Conservation (phyloP, 331 rosid species). For the Dryas integrifolia region DNA sequence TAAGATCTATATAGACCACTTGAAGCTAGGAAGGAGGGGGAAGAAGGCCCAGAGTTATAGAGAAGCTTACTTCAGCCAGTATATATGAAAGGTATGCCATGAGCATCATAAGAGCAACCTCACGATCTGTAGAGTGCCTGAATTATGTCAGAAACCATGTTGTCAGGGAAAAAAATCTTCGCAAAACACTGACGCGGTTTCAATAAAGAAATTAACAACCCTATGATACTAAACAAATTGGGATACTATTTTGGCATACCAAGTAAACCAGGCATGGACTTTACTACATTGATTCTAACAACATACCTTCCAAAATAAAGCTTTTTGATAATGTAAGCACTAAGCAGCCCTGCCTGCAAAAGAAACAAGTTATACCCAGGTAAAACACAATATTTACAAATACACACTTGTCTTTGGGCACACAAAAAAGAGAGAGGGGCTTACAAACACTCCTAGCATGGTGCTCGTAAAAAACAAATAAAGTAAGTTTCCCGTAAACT, state of each 20-base stretch:
- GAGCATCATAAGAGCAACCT: conserved; percentile 87
- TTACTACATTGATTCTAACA: conserved; percentile 12
- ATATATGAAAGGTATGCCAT: conserved; percentile 93
- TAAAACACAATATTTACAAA: conserved; percentile 12
- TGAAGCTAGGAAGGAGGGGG: conserved; percentile 2
- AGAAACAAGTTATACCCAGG: conserved; percentile 30
- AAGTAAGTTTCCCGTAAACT: conserved; percentile 69
- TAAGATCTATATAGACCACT: neutral
- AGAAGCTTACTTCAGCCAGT: conserved; percentile 71
- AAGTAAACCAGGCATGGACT: neutral
- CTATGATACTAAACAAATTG: neutral
- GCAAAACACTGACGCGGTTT: neutral
- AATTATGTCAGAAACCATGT: conserved; percentile 19
- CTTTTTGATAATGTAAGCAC: conserved; percentile 73
- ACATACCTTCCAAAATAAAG: conserved; percentile 74
- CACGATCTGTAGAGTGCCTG: conserved; percentile 95
- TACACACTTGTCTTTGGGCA: neutral
- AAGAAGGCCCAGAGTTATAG: neutral
- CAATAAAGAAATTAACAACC: neutral
- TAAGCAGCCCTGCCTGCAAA: conserved; percentile 72
- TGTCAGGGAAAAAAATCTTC: neutral
- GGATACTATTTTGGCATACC: neutral
- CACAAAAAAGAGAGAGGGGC: conserved; percentile 14
- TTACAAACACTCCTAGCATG: conserved; percentile 78
- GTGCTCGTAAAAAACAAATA: conserved; percentile 81